Evolutionary conservation across 345 rosid genomes (phyloP).

Genomic region (Lagerstroemia speciosa): DNA sequence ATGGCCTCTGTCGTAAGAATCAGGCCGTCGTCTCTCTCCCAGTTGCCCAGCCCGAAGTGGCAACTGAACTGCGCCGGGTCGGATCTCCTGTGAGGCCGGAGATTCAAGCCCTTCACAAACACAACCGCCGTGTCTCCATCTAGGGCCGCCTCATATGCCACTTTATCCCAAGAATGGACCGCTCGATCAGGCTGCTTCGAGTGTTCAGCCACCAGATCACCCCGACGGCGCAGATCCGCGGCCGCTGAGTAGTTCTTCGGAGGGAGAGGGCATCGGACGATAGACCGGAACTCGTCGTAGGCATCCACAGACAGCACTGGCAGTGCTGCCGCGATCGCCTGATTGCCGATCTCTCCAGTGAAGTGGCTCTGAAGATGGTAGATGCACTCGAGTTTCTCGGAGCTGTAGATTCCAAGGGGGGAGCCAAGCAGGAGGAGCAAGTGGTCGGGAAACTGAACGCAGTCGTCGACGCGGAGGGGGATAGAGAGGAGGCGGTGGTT

Average conservation of each 20-base stretch:
- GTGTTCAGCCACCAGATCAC: conserved; percentile 19
- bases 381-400: conserved; percentile 46
- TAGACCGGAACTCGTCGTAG: conserved; percentile 38
- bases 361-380: conserved; percentile 19
- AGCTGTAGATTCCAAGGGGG: conserved; percentile 10
- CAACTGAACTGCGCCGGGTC: conserved; percentile 60
- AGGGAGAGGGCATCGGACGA: conserved; percentile 68
- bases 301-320: conserved; percentile 50
- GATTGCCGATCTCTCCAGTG: neutral
- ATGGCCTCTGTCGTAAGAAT: conserved; percentile 46
- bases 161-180: conserved; percentile 54
- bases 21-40: conserved; percentile 31
- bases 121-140: conserved; percentile 63
- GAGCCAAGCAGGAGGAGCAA: conserved; percentile 41
- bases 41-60: conserved; percentile 43
- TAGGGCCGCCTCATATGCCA: conserved; percentile 68
- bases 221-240: conserved; percentile 41
- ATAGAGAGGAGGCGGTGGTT: conserved; percentile 12
- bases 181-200: conserved; percentile 20
- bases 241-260: conserved; percentile 49
- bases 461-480: conserved; percentile 38
- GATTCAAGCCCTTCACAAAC: conserved; percentile 84
- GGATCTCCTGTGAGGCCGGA: conserved; percentile 63
- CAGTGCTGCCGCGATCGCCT: conserved; percentile 12
- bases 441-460: conserved; percentile 79